A percentile compares a stretch with the other conserved stretches of the same genome.
Conservation (phyloP, 2,329 filamentous ascomycete species). For the Cladosporium cucumerinum region DNA sequence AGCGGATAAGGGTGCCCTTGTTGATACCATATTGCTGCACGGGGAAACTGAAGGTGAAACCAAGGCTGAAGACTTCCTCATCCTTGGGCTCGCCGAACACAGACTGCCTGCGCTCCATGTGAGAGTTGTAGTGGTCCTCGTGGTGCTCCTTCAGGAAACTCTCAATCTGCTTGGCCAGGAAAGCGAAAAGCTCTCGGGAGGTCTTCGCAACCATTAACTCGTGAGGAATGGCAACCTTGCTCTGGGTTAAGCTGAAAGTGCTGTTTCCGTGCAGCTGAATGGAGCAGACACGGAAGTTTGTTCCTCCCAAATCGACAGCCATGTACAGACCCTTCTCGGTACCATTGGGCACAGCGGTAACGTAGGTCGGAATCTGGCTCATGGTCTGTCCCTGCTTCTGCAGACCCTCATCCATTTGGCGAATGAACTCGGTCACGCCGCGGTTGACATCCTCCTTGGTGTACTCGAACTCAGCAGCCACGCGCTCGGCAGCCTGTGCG, state of each 20-base stretch:
- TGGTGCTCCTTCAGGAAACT: constrained; percentile 83
- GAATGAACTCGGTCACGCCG: constrained; percentile 80
- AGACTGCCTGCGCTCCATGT: constrained; percentile 38
- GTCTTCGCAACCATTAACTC: constrained; percentile 87
- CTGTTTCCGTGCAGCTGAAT: constrained; percentile 90
- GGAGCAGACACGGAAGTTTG: constrained; percentile 97
- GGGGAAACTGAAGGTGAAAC: constrained; percentile 99
- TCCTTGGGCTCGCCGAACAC: constrained; percentile 51
- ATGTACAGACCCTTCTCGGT: constrained; percentile 98
- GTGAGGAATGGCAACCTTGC: constrained; percentile 85
- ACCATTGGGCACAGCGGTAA: constrained; percentile 92
- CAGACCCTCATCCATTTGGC: constrained; percentile 85
- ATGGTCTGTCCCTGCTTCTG: constrained; percentile 73
- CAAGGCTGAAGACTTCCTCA: constrained; percentile 82
- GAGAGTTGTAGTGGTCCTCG: constrained; percentile 74
- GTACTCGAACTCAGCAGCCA: constrained; percentile 85
- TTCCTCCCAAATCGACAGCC: constrained; percentile 95
- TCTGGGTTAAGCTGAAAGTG: constrained; percentile 89
- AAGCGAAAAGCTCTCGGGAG: constrained; percentile 81
- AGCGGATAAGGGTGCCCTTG: constrained; percentile 87
- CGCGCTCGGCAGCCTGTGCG: constrained; percentile 69
- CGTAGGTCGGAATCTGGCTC: constrained; percentile 96
- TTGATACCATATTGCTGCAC: constrained; percentile 94
- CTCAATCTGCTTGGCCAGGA: constrained; percentile 90
- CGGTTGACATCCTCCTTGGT: constrained; percentile 71